Conservation (phyloP, 257 asterid genomes). For the Datura wrightii region DNA sequence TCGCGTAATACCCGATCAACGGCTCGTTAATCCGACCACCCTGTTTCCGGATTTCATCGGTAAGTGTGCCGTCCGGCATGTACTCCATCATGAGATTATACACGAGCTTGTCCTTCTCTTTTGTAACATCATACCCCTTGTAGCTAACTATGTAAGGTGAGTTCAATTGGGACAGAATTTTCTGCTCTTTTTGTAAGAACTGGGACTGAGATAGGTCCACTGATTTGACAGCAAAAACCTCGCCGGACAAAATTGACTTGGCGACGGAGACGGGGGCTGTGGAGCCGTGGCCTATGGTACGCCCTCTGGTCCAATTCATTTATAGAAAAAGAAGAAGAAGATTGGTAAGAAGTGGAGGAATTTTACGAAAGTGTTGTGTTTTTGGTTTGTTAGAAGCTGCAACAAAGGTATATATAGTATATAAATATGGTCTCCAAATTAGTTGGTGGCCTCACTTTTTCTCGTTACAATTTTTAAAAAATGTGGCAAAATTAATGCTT, state of each 20-base stretch:
- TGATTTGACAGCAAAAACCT: neutral
- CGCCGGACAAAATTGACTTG: neutral
- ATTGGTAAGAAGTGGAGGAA: neutral
- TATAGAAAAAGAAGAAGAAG: neutral
- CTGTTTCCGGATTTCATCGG: neutral
- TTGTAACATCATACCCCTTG: neutral
- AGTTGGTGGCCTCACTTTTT: conserved; percentile 21
- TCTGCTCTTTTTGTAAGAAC: neutral
- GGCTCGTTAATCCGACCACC: neutral
- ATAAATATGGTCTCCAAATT: neutral
- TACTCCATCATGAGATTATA: conserved; percentile 14
- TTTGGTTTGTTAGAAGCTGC: no score
- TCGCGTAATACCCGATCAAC: neutral
- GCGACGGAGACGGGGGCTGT: neutral
- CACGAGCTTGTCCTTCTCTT: neutral
- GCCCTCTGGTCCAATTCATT: neutral
- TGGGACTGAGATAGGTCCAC: neutral
- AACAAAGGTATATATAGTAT: no score
- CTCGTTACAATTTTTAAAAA: conserved; percentile 33
- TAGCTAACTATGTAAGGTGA: neutral
- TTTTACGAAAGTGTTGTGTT: neutral
- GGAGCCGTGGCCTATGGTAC: neutral
- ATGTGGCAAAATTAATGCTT: conserved; percentile 61
- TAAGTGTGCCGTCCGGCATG: neutral
- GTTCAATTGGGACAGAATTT: neutral